phyloP scores from a whole-genome alignment of 345 rosid genomes.

The Bruguiera sexangula region DNA sequence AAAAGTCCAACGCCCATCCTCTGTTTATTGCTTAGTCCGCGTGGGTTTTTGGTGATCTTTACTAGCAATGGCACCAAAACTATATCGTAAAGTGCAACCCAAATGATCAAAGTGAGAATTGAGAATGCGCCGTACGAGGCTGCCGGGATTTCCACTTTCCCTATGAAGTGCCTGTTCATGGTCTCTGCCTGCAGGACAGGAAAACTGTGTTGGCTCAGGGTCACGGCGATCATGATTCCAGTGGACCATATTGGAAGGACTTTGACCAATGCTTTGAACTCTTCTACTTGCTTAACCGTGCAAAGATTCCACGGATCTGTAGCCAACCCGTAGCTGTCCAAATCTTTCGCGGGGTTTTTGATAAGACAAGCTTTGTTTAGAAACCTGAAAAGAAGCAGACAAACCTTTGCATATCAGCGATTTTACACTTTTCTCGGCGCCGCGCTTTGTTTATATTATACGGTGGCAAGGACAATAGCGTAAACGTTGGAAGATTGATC shows the following conservation, averaged over 20 bases:
- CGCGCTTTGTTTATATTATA: not conserved
- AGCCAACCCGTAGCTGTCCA: slow-evolving; percentile 34
- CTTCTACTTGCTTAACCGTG: slow-evolving; percentile 54
- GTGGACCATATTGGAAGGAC: slow-evolving; percentile 57
- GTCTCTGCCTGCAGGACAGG: slow-evolving; percentile 41
- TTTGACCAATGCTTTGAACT: slow-evolving; percentile 46
- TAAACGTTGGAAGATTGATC: not conserved
- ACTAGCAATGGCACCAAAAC: slow-evolving; percentile 34
- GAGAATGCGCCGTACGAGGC: slow-evolving; percentile 39
- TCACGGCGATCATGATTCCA: slow-evolving; percentile 38
- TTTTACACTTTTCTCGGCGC: too few species aligned
- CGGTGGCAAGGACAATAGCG: not conserved
- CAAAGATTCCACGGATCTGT: slow-evolving; percentile 42
- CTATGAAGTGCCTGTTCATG: slow-evolving; percentile 45
- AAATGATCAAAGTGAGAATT: slow-evolving; percentile 33
- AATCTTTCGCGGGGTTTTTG: slow-evolving; percentile 30
- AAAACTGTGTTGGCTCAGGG: slow-evolving; percentile 44
- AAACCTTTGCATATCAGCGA: not conserved
- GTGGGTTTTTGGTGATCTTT: slow-evolving; percentile 23
- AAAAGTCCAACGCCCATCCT: slow-evolving; percentile 46
- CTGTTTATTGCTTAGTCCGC: slow-evolving; percentile 37
- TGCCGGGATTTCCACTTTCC: slow-evolving; percentile 30
- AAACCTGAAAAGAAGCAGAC: slow-evolving; percentile 21
- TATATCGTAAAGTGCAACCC: slow-evolving; percentile 48
- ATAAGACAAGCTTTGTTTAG: slow-evolving; percentile 54